Base-by-base conservation (phyloP, 371 early-diverging fungal genomes). In the Choanephora cucurbitarum region DNA sequence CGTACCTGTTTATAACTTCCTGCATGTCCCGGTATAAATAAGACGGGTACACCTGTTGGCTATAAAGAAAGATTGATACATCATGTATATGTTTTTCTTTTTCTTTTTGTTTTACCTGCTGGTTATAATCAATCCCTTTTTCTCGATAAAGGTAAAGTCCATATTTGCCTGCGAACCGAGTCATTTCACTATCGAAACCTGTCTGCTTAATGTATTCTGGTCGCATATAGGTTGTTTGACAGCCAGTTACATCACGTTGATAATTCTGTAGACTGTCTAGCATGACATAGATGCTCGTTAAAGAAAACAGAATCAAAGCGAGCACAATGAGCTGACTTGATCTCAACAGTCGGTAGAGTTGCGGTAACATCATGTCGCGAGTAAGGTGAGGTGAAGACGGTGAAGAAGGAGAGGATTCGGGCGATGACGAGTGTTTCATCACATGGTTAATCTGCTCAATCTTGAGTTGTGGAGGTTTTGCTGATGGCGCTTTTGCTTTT, bases 11-110 rank as follows among this genome's bases (percentile, higher is more conserved):
- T 90, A 62, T 88, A 89, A 56, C 92, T 92, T 10, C 98, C 97
- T 15, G 96, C 95, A 66, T 96, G 92, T 0, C 98, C 98, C 15
- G 94, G 98, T 32, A 98, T 84, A 74, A 98, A 98, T 32, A 98
- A 70, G 0, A 93, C 88, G 0, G 98, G 98, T 13, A 89, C 80
- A 28, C 94, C 88, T 21, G 75, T 77, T 5, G 80, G 84, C 70
- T 75, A 56, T 57, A 23, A 57, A 47, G 44, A 45, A 15, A 32
- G 7, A 44, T 17, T 3, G 28, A 14, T n/a, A n/a, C 13, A 10
- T 32, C 43, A 28, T 58, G 7, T 28, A 22, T 44, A 34, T 23
- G 22, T n/a, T 22, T 22, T 6, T 23, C 17, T 44, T 19, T 31
- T 48, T 48, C 51, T 40, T 67, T 67, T n/a, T n/a, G n/a, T n/a